phyloP scores from a whole-genome alignment of 768 basidiomycete species.

The Kwoniella mangroviensis region DNA sequence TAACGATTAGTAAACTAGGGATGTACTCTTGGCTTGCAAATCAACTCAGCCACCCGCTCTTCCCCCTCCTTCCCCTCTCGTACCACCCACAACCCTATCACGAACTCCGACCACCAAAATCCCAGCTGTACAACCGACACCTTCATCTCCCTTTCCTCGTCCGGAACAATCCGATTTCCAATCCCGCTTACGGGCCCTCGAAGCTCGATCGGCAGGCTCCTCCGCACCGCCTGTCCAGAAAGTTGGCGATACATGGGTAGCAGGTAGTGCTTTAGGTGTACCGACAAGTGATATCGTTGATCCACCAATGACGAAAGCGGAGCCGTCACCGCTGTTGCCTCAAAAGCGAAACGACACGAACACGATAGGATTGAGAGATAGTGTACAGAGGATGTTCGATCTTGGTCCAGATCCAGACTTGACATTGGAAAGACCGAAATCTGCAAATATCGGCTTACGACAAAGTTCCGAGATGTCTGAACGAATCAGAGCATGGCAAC shows the following conservation, averaged over 20 bases:
- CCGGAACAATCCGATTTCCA: slow-evolving; percentile 24
- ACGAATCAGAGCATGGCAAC: slow-evolving; percentile 39
- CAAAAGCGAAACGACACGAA: neutral
- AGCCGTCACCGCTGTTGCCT: neutral
- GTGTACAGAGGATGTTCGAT: slow-evolving; percentile 49
- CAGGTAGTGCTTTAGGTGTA: slow-evolving; percentile 35
- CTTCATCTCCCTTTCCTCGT: slow-evolving; percentile 14
- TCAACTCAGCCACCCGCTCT: slow-evolving; percentile 32
- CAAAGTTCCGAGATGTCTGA: slow-evolving; percentile 17
- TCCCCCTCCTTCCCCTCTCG: slow-evolving; percentile 47
- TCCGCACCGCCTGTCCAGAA: slow-evolving; percentile 47
- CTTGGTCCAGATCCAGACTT: slow-evolving; percentile 34
- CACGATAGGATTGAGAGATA: slow-evolving; percentile 30
- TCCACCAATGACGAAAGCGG: neutral
- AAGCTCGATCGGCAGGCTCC: slow-evolving; percentile 16
- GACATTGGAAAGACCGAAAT: slow-evolving; percentile 14
- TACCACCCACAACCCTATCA: slow-evolving; percentile 5
- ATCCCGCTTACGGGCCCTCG: slow-evolving; percentile 18
- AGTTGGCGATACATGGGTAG: slow-evolving; percentile 52
- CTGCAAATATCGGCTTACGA: neutral
- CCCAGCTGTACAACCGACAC: slow-evolving; percentile 1
- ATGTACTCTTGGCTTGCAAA: slow-evolving; percentile 50
- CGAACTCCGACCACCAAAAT: slow-evolving; percentile 2
- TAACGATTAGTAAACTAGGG: slow-evolving; percentile 26
- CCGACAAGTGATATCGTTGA: slow-evolving; percentile 20